Evolutionary conservation across 2,329 filamentous ascomycete genomes (phyloP).

Genomic region (Ustilaginoidea virens): DNA sequence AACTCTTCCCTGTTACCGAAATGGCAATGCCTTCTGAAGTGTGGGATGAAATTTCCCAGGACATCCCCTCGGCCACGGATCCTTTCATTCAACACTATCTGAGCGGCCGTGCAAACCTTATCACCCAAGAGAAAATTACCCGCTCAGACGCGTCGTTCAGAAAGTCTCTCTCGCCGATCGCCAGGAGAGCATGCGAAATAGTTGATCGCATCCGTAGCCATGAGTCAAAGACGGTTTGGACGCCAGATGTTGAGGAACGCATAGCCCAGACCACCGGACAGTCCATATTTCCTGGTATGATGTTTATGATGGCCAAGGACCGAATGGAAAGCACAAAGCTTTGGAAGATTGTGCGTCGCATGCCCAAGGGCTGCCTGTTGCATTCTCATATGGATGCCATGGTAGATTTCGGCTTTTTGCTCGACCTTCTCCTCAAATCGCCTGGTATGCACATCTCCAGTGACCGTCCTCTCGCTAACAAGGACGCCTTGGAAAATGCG

Average conservation of each 20-base stretch:
- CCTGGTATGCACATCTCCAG: slow-evolving; percentile 59
- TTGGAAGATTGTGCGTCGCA: slow-evolving; percentile 68
- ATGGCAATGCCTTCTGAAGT: slow-evolving; percentile 37
- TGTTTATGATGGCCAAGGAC: slow-evolving; percentile 78
- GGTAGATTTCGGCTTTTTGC: slow-evolving; percentile 71
- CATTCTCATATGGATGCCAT: slow-evolving; percentile 88
- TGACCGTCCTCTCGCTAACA: slow-evolving; percentile 38
- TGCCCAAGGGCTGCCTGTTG: slow-evolving; percentile 79
- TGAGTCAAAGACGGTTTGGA: slow-evolving; percentile 68
- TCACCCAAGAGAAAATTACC: slow-evolving; percentile 66
- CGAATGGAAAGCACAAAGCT: slow-evolving; percentile 72
- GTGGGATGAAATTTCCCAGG: slow-evolving; percentile 40
- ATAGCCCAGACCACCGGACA: slow-evolving; percentile 46
- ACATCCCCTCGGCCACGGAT: slow-evolving; percentile 45
- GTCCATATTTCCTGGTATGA: slow-evolving; percentile 74
- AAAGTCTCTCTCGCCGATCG: slow-evolving; percentile 62
- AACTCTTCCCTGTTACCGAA: neutral
- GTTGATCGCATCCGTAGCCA: slow-evolving; percentile 64
- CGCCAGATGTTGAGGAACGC: slow-evolving; percentile 52
- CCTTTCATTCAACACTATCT: slow-evolving; percentile 75
- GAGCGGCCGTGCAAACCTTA: slow-evolving; percentile 56
- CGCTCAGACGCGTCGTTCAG: slow-evolving; percentile 62
- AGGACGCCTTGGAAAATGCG: slow-evolving; percentile 36
- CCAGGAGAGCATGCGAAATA: slow-evolving; percentile 61
- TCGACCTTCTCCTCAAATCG: slow-evolving; percentile 54